These are phyloP conservation scores for Vitis labrusca DNA, from an alignment of 164 flowering plant species.

Conservation along the genomic window DNA sequence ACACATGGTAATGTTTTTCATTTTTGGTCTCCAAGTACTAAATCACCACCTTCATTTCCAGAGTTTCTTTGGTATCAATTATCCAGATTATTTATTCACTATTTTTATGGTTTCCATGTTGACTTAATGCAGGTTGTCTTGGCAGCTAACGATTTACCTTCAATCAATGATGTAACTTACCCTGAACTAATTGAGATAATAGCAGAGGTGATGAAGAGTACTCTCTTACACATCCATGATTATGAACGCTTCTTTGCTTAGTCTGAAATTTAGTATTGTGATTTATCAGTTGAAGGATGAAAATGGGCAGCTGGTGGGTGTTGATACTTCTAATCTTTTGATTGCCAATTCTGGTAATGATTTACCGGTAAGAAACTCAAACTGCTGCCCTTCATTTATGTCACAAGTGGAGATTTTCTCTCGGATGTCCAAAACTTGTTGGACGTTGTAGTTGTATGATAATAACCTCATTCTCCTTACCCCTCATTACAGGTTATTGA, in stretches of 20 bases:
- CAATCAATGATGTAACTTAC: constrained; percentile 93
- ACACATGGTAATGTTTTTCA: too few species aligned
- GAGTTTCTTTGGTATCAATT: background rate
- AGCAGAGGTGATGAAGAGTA: constrained; percentile 55
- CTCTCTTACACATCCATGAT: background rate
- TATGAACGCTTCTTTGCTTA: constrained; percentile 1
- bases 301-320: constrained; percentile 74
- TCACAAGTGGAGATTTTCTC: background rate
- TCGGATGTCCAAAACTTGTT: background rate
- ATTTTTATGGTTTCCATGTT: background rate
- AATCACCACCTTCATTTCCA: too few species aligned
- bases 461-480: background rate
- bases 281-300: constrained; percentile 82
- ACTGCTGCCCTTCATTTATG: constrained; percentile 1
- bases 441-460: background rate
- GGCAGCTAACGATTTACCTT: constrained; percentile 96
- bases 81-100: background rate
- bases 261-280: constrained; percentile 15
- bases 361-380: constrained; percentile 74
- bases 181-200: constrained; percentile 79
- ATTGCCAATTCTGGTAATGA: constrained; percentile 97
- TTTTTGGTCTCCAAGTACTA: too few species aligned
- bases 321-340: constrained; percentile 78
- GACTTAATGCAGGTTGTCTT: constrained; percentile 67
- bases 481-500: constrained; percentile 75